Evolutionary conservation across 805 yeast genomes (phyloP), one percentile per base, ranked within the genome.

Genomic region (Ogataea chonburiensis): DNA sequence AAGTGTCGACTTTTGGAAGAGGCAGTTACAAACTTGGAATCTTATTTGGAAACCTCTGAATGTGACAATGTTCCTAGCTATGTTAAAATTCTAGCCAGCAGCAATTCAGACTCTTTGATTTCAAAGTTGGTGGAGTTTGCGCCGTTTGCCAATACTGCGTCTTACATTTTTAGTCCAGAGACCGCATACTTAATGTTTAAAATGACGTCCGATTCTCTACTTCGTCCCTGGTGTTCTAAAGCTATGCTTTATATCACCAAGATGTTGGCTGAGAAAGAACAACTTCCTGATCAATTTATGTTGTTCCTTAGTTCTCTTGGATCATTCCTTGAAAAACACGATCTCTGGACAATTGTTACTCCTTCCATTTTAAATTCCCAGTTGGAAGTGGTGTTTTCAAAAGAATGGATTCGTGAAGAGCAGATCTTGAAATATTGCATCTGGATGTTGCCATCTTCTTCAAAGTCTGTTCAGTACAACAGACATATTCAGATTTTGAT

Each of bases 401-500:
- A 61, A 2, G 35, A 42, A 14, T 82, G 87, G 82, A 50, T 75
- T 1, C 44, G 47, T 10, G 46, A 67, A 17, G 56, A 50, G 2
- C 40, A 42, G 0, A 65, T 75, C n/a, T 50, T 85, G 46, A 64
- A 69, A 25, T 74, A 79, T 50, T 61, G 66, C 3, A 57, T 57
- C 39, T 46, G 61, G 24, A 42, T 75, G 1, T 49, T 77, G 11
- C 47, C 66, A 2, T 70, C 70, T 2, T 49, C 60, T 1, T 61
- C 55, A 24, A 57, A 55, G 17, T 50, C 48, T 13, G 60, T 71
- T 30, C 70, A 75, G 17, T 66, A 58, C 46, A 68, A 66, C 13
- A 81, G 71, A 47, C 64, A 78, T 29, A 57, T 87, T 8, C 95
- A 86, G 50, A 68, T 84, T 7, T 64, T 82, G 23, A 46, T 83